Evolutionary conservation across 225 moss, liverwort and hornwort species (phyloP).

Genomic region (Bryum argenteum): DNA sequence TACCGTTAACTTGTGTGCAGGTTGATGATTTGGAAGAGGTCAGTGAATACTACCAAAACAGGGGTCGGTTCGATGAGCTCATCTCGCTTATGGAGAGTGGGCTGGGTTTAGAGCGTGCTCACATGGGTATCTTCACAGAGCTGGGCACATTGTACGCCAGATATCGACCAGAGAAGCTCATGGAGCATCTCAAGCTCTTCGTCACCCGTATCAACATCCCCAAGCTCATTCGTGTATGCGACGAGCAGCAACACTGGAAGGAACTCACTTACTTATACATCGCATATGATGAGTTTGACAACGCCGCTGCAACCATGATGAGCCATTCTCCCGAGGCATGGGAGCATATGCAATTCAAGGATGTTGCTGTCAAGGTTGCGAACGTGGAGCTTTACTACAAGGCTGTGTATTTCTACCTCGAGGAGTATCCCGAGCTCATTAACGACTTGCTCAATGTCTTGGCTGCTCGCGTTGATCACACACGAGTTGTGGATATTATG

Average conservation of each 20-base stretch:
- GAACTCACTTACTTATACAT: slow-evolving; percentile 98
- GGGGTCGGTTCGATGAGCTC: slow-evolving; percentile 94
- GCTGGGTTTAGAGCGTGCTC: slow-evolving; percentile 95
- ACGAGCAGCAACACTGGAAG: slow-evolving; percentile 99
- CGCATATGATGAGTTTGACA: slow-evolving; percentile 97
- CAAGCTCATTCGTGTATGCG: slow-evolving; percentile 96
- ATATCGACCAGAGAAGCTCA: slow-evolving; percentile 97
- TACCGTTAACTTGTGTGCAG: slow-evolving; percentile 41
- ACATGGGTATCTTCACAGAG: slow-evolving; percentile 99
- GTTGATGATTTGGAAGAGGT: slow-evolving; percentile 99
- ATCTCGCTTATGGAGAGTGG: slow-evolving; percentile 99
- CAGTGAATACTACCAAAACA: slow-evolving; percentile 93
- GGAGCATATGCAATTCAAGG: slow-evolving; percentile 99
- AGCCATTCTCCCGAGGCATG: slow-evolving; percentile 98
- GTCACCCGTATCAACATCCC: slow-evolving; percentile 96
- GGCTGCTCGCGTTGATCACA: slow-evolving; percentile 91
- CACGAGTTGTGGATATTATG: slow-evolving; percentile 95
- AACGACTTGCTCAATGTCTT: slow-evolving; percentile 97
- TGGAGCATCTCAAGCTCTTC: slow-evolving; percentile 99
- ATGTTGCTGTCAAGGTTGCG: slow-evolving; percentile 95
- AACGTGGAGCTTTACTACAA: slow-evolving; percentile 97
- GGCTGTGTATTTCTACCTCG: slow-evolving; percentile 88
- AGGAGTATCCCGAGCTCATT: slow-evolving; percentile 92
- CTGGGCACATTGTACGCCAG: slow-evolving; percentile 91
- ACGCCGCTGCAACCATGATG: slow-evolving; percentile 98